A percentile compares a stretch with the other conserved stretches of the same genome.
These are phyloP conservation scores for Protomyces inundatus DNA, from an alignment of 1,139 yeast species.

Conservation along the genomic window DNA sequence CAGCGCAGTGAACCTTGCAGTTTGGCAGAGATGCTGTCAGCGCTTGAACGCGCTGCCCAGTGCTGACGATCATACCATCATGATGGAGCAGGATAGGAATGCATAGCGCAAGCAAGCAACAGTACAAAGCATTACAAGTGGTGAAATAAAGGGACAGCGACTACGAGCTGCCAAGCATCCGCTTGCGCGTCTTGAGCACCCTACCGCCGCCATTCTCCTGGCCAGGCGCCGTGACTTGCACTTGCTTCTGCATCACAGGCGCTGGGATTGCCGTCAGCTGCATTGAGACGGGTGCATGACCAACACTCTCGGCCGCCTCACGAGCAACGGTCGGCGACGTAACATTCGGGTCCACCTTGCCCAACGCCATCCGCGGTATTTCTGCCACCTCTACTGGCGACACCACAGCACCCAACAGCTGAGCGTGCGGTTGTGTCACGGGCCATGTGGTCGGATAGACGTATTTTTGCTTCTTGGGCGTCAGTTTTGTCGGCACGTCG, in stretches of 20 bases:
- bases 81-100: no score
- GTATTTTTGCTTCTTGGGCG: constrained; percentile 31
- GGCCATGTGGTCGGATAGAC: constrained; percentile 26
- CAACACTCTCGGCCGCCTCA: neutral
- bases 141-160: neutral
- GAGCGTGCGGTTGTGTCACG: constrained; percentile 24
- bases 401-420: constrained; percentile 12
- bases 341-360: neutral
- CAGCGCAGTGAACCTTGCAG: neutral
- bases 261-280: neutral
- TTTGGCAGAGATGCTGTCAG: neutral
- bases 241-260: neutral
- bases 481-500: constrained; percentile 30
- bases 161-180: neutral
- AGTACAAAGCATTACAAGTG: neutral
- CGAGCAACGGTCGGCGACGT: neutral
- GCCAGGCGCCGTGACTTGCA: neutral
- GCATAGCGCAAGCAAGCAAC: neutral
- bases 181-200: neutral
- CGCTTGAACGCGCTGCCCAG: neutral
- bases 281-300: neutral
- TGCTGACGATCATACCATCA: no score
- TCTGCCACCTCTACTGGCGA: neutral
- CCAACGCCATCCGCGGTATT: neutral
- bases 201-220: neutral